Evolutionary conservation across 768 basidiomycete species (phyloP).

Genomic region (Leccinum pellstonianum): DNA sequence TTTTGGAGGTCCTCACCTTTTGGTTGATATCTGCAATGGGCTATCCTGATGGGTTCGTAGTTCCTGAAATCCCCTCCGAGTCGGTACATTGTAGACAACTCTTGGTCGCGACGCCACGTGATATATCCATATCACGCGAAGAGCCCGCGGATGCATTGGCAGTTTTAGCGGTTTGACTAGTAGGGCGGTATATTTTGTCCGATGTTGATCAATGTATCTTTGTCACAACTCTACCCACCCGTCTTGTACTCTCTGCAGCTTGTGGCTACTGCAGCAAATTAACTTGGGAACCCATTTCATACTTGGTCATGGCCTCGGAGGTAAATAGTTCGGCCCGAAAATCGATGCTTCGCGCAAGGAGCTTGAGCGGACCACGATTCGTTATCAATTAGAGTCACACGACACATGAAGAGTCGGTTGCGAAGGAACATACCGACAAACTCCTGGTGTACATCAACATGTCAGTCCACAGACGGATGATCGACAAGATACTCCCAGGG

Average conservation of each 20-base stretch:
- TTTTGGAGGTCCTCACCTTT: slow-evolving; percentile 50
- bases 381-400: background rate
- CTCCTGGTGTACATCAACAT: background rate
- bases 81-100: slow-evolving; percentile 20
- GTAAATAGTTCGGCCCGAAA: background rate
- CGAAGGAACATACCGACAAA: background rate
- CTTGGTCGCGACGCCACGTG: slow-evolving; percentile 26
- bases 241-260: background rate
- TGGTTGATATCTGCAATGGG: slow-evolving; percentile 58
- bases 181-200: background rate
- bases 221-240: background rate
- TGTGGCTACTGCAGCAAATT: background rate
- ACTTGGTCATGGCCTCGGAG: background rate
- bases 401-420: background rate
- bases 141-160: slow-evolving; percentile 22
- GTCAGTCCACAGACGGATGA: background rate
- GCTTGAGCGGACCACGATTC: background rate
- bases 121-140: slow-evolving; percentile 29
- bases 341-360: background rate
- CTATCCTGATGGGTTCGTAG: slow-evolving; percentile 30
- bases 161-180: slow-evolving; percentile 13
- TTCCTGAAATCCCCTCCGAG: slow-evolving; percentile 28
- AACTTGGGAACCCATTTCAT: background rate
- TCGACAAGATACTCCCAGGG: background rate
- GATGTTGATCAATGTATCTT: background rate